Evolutionary conservation across 257 asterid species (phyloP).

Genomic region (Solanum neorickii): DNA sequence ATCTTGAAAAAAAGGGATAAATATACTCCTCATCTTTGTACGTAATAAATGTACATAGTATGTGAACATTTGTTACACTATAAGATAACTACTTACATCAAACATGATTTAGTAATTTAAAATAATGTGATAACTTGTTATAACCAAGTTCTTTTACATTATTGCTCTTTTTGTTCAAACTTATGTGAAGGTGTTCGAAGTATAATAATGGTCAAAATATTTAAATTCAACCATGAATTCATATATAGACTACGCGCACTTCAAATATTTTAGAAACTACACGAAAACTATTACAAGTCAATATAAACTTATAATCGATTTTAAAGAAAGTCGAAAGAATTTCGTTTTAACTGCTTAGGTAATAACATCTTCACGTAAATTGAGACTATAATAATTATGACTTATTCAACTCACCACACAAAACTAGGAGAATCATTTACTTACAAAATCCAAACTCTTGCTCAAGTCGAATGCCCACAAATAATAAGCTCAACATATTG

Average conservation of each 20-base stretch:
- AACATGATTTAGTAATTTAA: background rate
- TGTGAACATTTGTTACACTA: background rate
- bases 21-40: too few relatives aligned
- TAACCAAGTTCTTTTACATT: background rate
- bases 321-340: too few relatives aligned
- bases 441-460: conserved; percentile 42
- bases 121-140: background rate
- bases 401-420: background rate
- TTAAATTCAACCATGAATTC: background rate
- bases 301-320: background rate
- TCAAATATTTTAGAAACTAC: background rate
- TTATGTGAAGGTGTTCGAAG: background rate
- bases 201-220: background rate
- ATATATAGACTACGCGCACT: background rate
- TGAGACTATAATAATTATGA: background rate
- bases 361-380: background rate
- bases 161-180: background rate
- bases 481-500: conserved; percentile 31
- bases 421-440: background rate
- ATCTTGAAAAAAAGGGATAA: background rate
- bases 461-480: conserved; percentile 37
- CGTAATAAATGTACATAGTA: background rate
- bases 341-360: background rate
- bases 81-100: background rate
- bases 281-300: background rate